Conservation (phyloP, 202 grass and related monocot genomes). For the Cymbopogon flexuosus region DNA sequence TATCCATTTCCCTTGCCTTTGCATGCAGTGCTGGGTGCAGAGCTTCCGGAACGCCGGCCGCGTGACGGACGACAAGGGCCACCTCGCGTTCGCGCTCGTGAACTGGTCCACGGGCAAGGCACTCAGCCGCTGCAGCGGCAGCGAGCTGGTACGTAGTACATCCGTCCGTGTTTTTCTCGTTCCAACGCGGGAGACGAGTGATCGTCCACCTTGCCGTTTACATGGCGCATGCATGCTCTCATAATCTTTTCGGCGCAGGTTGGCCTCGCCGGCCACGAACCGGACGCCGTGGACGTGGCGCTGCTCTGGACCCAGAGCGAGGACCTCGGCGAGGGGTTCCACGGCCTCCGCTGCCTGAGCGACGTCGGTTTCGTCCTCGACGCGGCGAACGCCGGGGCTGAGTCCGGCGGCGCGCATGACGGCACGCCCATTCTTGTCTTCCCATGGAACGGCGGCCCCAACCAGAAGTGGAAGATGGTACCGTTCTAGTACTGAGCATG, state of each 20-base stretch:
- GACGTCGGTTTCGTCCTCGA: neutral
- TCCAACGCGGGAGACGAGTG: neutral
- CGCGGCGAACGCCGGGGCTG: neutral
- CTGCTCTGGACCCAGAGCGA: slow-evolving; percentile 28
- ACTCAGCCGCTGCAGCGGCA: neutral
- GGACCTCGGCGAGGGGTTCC: neutral
- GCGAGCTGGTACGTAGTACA: neutral
- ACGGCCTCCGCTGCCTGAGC: neutral
- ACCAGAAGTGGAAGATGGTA: slow-evolving; percentile 22
- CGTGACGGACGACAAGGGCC: slow-evolving; percentile 13
- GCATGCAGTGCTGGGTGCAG: slow-evolving; percentile 8
- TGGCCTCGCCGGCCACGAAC: neutral
- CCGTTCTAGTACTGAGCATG: neutral
- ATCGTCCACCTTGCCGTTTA: neutral
- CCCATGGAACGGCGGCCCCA: neutral
- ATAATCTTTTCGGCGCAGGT: neutral
- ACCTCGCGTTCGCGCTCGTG: slow-evolving; percentile 21
- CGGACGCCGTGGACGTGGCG: slow-evolving; percentile 23
- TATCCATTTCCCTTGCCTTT: neutral
- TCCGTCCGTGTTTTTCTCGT: too few species aligned
- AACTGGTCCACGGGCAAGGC: neutral
- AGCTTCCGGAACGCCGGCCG: slow-evolving; percentile 15
- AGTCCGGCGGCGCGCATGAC: neutral
- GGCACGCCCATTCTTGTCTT: slow-evolving; percentile 19
- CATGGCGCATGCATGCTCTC: neutral